Evolutionary conservation across 257 asterid species (phyloP).

Genomic region (Eucommia ulmoides): DNA sequence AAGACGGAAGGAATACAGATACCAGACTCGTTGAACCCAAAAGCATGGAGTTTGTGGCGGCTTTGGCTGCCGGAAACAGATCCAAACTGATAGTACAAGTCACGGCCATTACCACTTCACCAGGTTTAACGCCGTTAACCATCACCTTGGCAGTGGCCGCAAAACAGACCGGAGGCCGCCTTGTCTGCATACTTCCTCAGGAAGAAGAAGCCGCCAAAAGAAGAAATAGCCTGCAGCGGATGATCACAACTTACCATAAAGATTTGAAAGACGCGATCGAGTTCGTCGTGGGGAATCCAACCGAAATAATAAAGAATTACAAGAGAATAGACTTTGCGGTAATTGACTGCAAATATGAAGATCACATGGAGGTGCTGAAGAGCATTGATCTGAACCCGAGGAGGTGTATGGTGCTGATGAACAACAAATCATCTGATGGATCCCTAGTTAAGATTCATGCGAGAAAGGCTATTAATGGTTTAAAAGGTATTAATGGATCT

Average conservation of each 20-base stretch:
- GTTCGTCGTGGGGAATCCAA: constrained; percentile 5
- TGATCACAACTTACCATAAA: neutral
- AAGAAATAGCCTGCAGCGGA: neutral
- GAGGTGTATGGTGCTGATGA: constrained; percentile 10
- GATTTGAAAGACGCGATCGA: constrained; percentile 5
- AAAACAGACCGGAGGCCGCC: constrained; percentile 10
- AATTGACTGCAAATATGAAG: constrained; percentile 6
- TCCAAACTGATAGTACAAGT: constrained; percentile 12
- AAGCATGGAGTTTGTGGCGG: constrained; percentile 17
- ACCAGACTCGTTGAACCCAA: constrained; percentile 11
- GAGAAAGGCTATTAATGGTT: neutral
- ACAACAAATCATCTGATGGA: neutral
- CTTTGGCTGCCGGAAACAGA: constrained; percentile 19
- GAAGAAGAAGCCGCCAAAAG: neutral
- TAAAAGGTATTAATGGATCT: neutral
- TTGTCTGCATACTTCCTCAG: constrained; percentile 9
- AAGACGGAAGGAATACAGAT: too few species aligned
- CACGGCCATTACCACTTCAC: too few species aligned
- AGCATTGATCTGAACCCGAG: constrained; percentile 10
- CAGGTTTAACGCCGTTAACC: constrained; percentile 10
- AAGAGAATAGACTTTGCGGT: constrained; percentile 11
- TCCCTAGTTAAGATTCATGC: neutral
- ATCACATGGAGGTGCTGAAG: constrained; percentile 7
- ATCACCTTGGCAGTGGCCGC: constrained; percentile 16
- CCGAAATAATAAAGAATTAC: constrained; percentile 5